Base-by-base conservation (phyloP, 2,329 filamentous ascomycete species). In the Neodidymelliopsis sp. region DNA sequence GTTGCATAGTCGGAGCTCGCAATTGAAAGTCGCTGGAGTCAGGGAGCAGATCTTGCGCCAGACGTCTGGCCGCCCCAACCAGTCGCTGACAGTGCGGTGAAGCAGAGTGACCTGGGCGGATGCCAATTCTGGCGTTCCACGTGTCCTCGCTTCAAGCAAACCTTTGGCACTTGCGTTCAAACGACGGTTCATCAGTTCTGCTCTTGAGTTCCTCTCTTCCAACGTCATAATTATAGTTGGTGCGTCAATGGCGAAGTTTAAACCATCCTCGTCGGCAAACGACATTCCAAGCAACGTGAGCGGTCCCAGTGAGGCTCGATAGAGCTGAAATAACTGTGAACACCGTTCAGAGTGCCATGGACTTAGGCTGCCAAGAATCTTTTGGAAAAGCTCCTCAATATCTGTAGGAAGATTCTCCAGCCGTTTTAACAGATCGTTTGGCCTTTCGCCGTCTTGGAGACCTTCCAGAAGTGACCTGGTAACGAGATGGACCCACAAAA, bases 401-500 rank as follows among this genome's bases (percentile, higher is more conserved):
- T 56, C 57, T 4, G 30, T 15, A 4, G 54, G 57, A 3, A 59
- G 33, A 11, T 13, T 13, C 11, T 56, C 39, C 2, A 62, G 22
- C 6, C 51, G 30, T 10, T 24, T 27, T 12, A 52, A 33, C 13
- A 61, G 20, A 10, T 56, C 40, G 1, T n/a, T 5, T 3, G 48
- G 6, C 11, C 27, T 46, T n/a, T 64, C 48, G 0, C 41, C 49
- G 5, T 55, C 41, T 3, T 18, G 34, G 11, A 62, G 33, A 2
- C 49, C 48, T 5, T 35, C 33, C 4, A 57, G 19, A 3, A 62
- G 39, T 6, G 52, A 55, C 3, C 20, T 3, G 0, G 37, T 49
- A 4, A 60, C 59, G 3, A 64, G 31, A 11, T 25, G 24, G 7
- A 57, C 50, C 57, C 57, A 62, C 0, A 59, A 46, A 25, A 62